Conservation (phyloP, 805 yeast species). For the Candida gorgasii region DNA sequence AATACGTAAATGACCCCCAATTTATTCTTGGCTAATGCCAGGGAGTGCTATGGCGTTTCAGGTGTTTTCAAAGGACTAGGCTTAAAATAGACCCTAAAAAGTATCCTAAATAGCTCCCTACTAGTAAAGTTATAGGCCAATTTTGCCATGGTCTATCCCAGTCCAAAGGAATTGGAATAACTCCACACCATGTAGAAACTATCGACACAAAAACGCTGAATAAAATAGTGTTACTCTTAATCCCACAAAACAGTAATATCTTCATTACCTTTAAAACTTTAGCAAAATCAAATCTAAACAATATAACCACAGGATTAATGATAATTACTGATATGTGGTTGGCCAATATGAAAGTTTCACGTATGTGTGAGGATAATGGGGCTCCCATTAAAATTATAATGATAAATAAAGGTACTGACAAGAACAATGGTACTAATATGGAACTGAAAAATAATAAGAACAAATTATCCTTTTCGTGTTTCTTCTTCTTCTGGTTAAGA, state of each 20-base stretch:
- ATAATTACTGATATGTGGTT: slow-evolving; percentile 61
- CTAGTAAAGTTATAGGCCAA: slow-evolving; percentile 88
- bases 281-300: slow-evolving; percentile 52
- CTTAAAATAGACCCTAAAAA: slow-evolving; percentile 50
- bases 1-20: no score
- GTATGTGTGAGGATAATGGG: slow-evolving; percentile 56
- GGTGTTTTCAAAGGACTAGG: neutral
- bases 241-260: slow-evolving; percentile 21
- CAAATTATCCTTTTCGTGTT: slow-evolving; percentile 17
- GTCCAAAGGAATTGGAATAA: slow-evolving; percentile 89
- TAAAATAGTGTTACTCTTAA: slow-evolving; percentile 29
- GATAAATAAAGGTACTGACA: slow-evolving; percentile 41
- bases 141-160: slow-evolving; percentile 98
- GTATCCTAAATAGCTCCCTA: slow-evolving; percentile 78
- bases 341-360: slow-evolving; percentile 61
- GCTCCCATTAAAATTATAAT: slow-evolving; percentile 73
- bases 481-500: slow-evolving; percentile 3
- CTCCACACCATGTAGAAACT: slow-evolving; percentile 90
- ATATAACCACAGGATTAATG: slow-evolving; percentile 62
- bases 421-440: slow-evolving; percentile 29
- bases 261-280: slow-evolving; percentile 26
- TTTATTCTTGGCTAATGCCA: no score
- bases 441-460: slow-evolving; percentile 28
- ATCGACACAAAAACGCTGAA: slow-evolving; percentile 27
- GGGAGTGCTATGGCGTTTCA: no score